Base-by-base conservation (phyloP, 75 land plant species). In the Cryptomeria japonica region DNA sequence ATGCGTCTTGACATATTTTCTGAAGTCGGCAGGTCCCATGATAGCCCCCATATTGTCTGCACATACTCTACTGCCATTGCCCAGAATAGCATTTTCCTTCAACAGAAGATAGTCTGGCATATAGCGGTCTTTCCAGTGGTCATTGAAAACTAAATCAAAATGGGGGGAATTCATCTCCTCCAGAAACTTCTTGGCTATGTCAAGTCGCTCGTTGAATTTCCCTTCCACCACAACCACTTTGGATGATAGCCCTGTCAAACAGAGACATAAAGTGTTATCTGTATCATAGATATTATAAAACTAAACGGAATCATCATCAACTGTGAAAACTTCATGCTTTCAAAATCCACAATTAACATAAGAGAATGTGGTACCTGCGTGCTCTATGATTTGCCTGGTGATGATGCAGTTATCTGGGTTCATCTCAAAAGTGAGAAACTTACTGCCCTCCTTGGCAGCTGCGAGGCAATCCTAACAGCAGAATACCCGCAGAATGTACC, bases 401-500 rank as follows among this genome's bases (percentile, higher is more conserved):
- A 76, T 76, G 13, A 13, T 9, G 78, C 36, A 34, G 4, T 76
- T 76, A 12, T 34, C 16, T 36, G 78, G 13, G 78, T 15, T 76
- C 38, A 76, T 34, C 38, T 76, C 78, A 15, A 76, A 32, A 32
- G 78, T 14, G 1, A 76, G 78, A 14, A 76, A 39, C 78, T 34
- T 76, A 36, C 78, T 76, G 12, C 38, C 36, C 0, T 32, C 16
- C 78, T 36, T 76, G 11, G 16, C 38, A 88, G 22, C 51, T 85
- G 37, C 12, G 88, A 51, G 1, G 87, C 87, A 8, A 88, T 88
- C 19, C 88, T 44, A 3, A 88, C 87, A 51, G 68, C 88, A 5
- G 88, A 88, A n/a, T 88, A 88, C 31, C 68, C 88, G 37, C 87
- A 83, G 70, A 84, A 88, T 11, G 58, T 49, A 0, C 88, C 88